phyloP scores from a whole-genome alignment of 1,284 basidiomycete species.

The Tetrapyrgos nigripes region DNA sequence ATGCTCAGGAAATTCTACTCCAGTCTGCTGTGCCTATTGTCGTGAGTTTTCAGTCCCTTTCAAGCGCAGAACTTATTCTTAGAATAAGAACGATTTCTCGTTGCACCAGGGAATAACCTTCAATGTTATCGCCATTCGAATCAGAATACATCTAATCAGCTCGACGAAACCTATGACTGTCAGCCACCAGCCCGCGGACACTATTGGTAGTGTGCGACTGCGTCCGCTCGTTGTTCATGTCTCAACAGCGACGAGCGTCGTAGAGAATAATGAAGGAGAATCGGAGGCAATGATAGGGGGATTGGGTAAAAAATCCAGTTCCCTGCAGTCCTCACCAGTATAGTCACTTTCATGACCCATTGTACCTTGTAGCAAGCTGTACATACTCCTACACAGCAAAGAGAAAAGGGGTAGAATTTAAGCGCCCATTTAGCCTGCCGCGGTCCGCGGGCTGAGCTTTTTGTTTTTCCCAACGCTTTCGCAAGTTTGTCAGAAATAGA shows the following conservation, averaged over 20 bases:
- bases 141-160: conserved; percentile 15
- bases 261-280: background rate
- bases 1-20: conserved; percentile 21
- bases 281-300: background rate
- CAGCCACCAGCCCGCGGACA: background rate
- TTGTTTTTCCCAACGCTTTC: background rate
- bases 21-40: conserved; percentile 20
- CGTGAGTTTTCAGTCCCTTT: conserved; percentile 7
- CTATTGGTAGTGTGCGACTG: background rate
- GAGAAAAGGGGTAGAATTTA: too few relatives aligned
- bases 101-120: conserved; percentile 23
- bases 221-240: background rate
- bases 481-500: background rate
- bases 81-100: background rate
- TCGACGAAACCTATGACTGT: background rate
- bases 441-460: background rate
- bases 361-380: too few relatives aligned
- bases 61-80: background rate
- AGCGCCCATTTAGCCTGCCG: background rate
- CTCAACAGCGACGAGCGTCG: background rate
- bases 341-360: too few relatives aligned
- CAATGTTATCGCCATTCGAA: conserved; percentile 24
- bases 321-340: too few relatives aligned
- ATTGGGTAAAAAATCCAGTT: too few relatives aligned
- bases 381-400: too few relatives aligned